Percentiles rank a stretch among this genome's conserved stretches.
Conservation (phyloP, 2,329 filamentous ascomycete genomes). For the Graphium sp. region DNA sequence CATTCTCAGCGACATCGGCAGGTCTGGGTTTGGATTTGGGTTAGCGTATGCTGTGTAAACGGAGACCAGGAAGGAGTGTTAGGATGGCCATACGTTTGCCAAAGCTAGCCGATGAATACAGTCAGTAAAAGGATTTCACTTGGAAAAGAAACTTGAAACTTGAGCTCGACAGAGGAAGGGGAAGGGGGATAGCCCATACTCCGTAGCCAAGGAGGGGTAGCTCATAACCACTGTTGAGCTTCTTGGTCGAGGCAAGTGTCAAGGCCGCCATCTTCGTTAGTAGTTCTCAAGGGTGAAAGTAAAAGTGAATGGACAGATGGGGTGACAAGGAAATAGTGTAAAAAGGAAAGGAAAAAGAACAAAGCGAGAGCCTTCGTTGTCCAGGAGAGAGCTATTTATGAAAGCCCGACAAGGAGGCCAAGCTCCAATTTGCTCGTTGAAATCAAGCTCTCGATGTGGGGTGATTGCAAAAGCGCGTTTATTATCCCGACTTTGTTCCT, state of each 20-base stretch:
- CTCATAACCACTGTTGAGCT: conserved; percentile 36
- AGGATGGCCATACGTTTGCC: conserved; percentile 25
- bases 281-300: background rate
- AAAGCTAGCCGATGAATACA: conserved; percentile 20
- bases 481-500: too few relatives aligned
- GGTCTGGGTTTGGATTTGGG: conserved; percentile 12
- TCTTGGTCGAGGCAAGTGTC: conserved; percentile 26
- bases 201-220: conserved; percentile 36
- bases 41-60: too few relatives aligned
- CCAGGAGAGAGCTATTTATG: too few relatives aligned
- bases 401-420: too few relatives aligned
- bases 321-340: conserved; percentile 1
- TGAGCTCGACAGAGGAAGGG: background rate
- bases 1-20: conserved; percentile 16
- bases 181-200: conserved; percentile 17
- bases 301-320: background rate
- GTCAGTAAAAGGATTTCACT: conserved; percentile 4
- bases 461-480: too few relatives aligned
- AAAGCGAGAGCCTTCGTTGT: too few relatives aligned
- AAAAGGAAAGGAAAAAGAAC: too few relatives aligned
- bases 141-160: conserved; percentile 1
- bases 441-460: too few relatives aligned
- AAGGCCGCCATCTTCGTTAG: conserved; percentile 25
- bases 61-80: too few relatives aligned
- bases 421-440: too few relatives aligned